Evolutionary conservation across 345 rosid genomes (phyloP), one percentile per base, ranked within the genome.

Genomic region (Citrus mangshanensis): DNA sequence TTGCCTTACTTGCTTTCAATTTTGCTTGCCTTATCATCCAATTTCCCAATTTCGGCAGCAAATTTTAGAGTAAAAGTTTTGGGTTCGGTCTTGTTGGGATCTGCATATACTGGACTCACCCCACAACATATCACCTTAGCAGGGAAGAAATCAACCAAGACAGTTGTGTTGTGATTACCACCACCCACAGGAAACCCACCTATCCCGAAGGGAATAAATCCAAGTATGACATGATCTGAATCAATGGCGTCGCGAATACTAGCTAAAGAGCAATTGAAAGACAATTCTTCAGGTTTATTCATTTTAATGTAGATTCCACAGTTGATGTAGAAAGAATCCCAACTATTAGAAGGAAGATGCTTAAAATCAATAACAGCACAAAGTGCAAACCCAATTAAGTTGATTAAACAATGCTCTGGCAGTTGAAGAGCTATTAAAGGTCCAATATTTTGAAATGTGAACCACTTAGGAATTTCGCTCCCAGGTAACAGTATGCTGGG

Each of bases 391-490:
- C 77, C 77, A 5, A 60, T 19, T 32, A 73, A 25, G 35, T 24
- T 38, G 0, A 22, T 8, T 35, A 9, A 58, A 18, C 22, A 35
- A 59, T 37, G 19, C 4, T 1, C 4, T 14, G 68, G 77, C 56
- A 38, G 14, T 16, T 37, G 32, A 14, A 59, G n/a, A 59, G 49
- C 9, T 22, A 58, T 4, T 2, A 18, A 59, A 35, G 67, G 18
- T n/a, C 66, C 35, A 4, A 4, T 3, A 59, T 51, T 6, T 59
- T 37, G 32, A 59, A 3, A 9, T 22, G 56, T 3, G 76, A 73
- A 59, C 66, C 76, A 73, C 21, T 35, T 4, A n/a, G 67, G 76
- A 73, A 73, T 59, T 35, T 21, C 10, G 18, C 55, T 73, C 40
- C 76, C 67, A 59, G 76, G 76, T 4, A 58, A 37, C 25, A 30